Evolutionary conservation across 2,329 filamentous ascomycete species (phyloP).

Genomic region (Fusarium sp.): DNA sequence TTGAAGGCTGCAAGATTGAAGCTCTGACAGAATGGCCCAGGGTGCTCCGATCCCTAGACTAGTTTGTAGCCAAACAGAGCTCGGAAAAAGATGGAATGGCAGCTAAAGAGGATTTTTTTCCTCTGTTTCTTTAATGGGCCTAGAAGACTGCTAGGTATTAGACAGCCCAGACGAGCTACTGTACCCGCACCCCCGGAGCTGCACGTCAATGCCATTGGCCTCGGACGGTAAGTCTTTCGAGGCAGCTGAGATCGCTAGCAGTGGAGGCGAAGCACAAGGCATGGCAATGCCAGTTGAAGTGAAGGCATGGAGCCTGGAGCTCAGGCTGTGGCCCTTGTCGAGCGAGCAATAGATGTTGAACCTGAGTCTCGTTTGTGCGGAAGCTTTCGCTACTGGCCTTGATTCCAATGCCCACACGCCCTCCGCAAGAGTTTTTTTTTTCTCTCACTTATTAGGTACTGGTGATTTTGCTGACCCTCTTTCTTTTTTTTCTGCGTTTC

Average conservation of each 20-base stretch:
- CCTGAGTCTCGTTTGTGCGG: slow-evolving; percentile 40
- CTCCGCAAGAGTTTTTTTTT: slow-evolving; percentile 38
- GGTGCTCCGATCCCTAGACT: slow-evolving; percentile 15
- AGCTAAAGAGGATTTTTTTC: slow-evolving; percentile 24
- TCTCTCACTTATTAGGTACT: neutral
- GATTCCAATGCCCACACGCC: slow-evolving; percentile 44
- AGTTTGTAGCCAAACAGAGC: slow-evolving; percentile 26
- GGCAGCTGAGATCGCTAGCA: slow-evolving; percentile 45
- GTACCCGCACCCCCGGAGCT: slow-evolving; percentile 46
- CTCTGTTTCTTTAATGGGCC: slow-evolving; percentile 41
- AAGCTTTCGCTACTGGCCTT: slow-evolving; percentile 41
- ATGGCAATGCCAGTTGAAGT: slow-evolving; percentile 31
- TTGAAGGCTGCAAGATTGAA: slow-evolving; percentile 39
- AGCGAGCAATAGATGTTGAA: slow-evolving; percentile 32
- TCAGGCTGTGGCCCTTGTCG: slow-evolving; percentile 37
- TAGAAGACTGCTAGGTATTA: slow-evolving; percentile 40
- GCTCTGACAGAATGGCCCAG: slow-evolving; percentile 35
- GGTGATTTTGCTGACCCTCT: slow-evolving; percentile 19
- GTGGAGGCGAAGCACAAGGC: slow-evolving; percentile 39
- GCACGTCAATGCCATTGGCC: slow-evolving; percentile 42
- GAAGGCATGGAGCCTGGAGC: slow-evolving; percentile 33
- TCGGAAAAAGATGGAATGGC: slow-evolving; percentile 35
- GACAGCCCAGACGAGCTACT: slow-evolving; percentile 35
- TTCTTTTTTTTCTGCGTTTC: slow-evolving; percentile 9
- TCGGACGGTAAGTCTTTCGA: slow-evolving; percentile 46